Evolutionary conservation across 768 basidiomycete genomes (phyloP).

Genomic region (Xerocomellus amylosporus): DNA sequence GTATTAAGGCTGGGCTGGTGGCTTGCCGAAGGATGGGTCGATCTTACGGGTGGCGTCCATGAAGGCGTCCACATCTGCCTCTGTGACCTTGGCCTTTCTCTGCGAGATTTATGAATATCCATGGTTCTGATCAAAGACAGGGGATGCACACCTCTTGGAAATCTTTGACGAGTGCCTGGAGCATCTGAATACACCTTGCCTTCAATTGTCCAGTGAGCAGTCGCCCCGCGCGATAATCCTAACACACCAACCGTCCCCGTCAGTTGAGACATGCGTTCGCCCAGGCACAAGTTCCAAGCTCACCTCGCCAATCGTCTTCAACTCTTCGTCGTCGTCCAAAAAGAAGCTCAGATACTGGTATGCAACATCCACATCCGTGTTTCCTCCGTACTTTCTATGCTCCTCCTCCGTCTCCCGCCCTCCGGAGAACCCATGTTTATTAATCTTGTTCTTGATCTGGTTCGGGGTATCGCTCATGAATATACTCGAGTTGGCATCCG

Average conservation of each 20-base stretch:
- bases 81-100: conserved; percentile 79
- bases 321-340: conserved; percentile 90
- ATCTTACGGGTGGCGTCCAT: conserved; percentile 84
- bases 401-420: conserved; percentile 96
- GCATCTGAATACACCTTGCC: conserved; percentile 73
- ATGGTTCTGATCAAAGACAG: not conserved
- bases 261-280: not conserved
- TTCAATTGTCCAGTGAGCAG: conserved; percentile 92
- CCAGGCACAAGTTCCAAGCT: not conserved
- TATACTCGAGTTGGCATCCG: conserved; percentile 87
- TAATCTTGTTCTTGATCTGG: conserved; percentile 98
- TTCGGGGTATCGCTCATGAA: conserved; percentile 92
- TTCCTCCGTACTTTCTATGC: conserved; percentile 81
- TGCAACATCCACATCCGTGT: conserved; percentile 92
- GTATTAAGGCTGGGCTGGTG: conserved; percentile 2
- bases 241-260: not conserved
- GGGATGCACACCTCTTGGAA: conserved; percentile 71
- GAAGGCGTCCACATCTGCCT: conserved; percentile 68
- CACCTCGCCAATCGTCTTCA: conserved; percentile 74
- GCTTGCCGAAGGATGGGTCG: conserved; percentile 49
- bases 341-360: conserved; percentile 97
- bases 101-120: conserved; percentile 32
- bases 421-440: conserved; percentile 93
- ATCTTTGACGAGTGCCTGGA: conserved; percentile 78
- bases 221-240: conserved; percentile 91